Conservation (phyloP, 805 yeast genomes). For the Saccharomycodes ludwigii region DNA sequence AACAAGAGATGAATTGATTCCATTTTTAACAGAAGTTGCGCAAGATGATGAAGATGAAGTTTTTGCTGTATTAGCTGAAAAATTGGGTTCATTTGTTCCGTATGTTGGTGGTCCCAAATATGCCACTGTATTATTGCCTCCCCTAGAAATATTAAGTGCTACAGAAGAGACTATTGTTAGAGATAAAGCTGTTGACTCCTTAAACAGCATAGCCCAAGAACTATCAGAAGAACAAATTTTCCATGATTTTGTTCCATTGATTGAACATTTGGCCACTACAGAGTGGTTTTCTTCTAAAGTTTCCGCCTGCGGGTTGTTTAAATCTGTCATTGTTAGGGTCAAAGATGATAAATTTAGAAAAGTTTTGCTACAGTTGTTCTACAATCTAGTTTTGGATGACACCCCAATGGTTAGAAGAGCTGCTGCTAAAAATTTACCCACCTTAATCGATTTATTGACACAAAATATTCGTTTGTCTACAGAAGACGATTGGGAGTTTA, state of each 20-base stretch:
- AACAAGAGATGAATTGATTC: slow-evolving; percentile 77
- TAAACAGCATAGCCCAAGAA: slow-evolving; percentile 56
- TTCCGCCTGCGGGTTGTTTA: slow-evolving; percentile 82
- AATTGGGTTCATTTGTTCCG: slow-evolving; percentile 74
- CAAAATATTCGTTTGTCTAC: slow-evolving; percentile 32
- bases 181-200: slow-evolving; percentile 83
- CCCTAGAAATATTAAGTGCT: slow-evolving; percentile 73
- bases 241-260: slow-evolving; percentile 58
- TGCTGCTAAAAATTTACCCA: slow-evolving; percentile 78
- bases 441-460: slow-evolving; percentile 47
- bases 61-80: slow-evolving; percentile 83
- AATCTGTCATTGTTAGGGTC: slow-evolving; percentile 51
- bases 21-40: slow-evolving; percentile 73
- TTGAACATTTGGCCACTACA: slow-evolving; percentile 68
- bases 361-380: slow-evolving; percentile 53
- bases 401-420: slow-evolving; percentile 97
- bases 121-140: slow-evolving; percentile 46
- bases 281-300: slow-evolving; percentile 93
- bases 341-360: slow-evolving; percentile 38
- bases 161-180: slow-evolving; percentile 95
- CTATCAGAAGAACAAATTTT: slow-evolving; percentile 52
- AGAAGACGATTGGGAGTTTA: slow-evolving; percentile 61
- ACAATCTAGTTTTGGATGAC: slow-evolving; percentile 71
- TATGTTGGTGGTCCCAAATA: slow-evolving; percentile 71
- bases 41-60: slow-evolving; percentile 99